phyloP scores from a whole-genome alignment of 768 basidiomycete genomes.

The Termitomyces sp. region DNA sequence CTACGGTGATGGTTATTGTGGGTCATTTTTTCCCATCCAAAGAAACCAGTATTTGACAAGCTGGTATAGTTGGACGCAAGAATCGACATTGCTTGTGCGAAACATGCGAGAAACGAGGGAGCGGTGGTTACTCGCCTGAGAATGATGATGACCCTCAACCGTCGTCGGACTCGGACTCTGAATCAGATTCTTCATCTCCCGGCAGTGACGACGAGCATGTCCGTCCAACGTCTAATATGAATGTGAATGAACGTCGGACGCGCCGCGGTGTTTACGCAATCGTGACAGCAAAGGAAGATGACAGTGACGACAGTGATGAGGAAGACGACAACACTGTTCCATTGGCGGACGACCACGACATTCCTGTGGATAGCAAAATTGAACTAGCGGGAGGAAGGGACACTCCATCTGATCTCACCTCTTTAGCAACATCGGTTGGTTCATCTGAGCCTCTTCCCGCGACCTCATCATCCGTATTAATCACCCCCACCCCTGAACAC shows the following conservation, averaged over 20 bases:
- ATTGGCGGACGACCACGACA: conserved; percentile 42
- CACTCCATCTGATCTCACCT: conserved; percentile 41
- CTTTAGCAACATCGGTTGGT: conserved; percentile 36
- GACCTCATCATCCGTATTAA: conserved; percentile 23
- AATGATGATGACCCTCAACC: conserved; percentile 44
- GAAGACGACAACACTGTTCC: conserved; percentile 46
- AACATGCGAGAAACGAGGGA: conserved; percentile 74
- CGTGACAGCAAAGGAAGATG: conserved; percentile 52
- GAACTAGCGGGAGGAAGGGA: conserved; percentile 51
- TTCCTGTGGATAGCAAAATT: conserved; percentile 48
- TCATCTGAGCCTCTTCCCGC: conserved; percentile 29
- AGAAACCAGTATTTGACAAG: background rate
- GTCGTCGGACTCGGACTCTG: conserved; percentile 46
- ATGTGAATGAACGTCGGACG: conserved; percentile 78
- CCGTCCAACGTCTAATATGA: conserved; percentile 34
- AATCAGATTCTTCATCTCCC: conserved; percentile 38
- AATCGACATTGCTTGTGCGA: conserved; percentile 82
- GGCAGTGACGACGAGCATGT: conserved; percentile 38
- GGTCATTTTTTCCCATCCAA: conserved; percentile 29
- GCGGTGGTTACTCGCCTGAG: conserved; percentile 69
- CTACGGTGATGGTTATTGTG: conserved; percentile 90
- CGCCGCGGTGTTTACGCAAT: conserved; percentile 81
- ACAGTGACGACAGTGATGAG: conserved; percentile 61
- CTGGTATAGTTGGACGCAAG: conserved; percentile 52
- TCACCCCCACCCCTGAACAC: conserved; percentile 30